Evolutionary conservation across 1,139 yeast genomes (phyloP).

Genomic region (Debaryomyces nepalensis): DNA sequence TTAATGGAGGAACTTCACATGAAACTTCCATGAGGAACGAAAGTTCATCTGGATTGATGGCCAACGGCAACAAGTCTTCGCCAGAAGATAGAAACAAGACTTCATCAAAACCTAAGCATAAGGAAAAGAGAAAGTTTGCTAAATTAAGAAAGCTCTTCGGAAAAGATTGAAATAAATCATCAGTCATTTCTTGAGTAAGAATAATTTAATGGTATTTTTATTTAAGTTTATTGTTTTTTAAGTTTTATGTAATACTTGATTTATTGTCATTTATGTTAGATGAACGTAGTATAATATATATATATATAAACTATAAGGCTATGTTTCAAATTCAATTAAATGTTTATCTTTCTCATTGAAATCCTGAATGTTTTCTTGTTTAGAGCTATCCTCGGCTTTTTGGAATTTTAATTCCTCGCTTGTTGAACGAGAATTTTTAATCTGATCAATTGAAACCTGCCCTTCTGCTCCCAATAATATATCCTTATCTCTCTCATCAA

Average conservation of each 20-base stretch:
- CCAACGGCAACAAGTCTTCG: background rate
- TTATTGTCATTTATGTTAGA: background rate
- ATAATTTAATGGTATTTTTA: background rate
- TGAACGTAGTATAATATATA: slow-evolving; percentile 1
- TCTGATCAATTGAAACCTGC: slow-evolving; percentile 35
- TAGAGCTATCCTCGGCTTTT: slow-evolving; percentile 17
- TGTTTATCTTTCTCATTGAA: slow-evolving; percentile 19
- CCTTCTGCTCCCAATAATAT: slow-evolving; percentile 53
- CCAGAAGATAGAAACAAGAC: background rate
- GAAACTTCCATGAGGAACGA: background rate
- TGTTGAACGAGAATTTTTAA: slow-evolving; percentile 15
- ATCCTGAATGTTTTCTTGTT: slow-evolving; percentile 6
- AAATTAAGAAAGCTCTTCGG: slow-evolving; percentile 68
- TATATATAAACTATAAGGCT: slow-evolving; percentile 7
- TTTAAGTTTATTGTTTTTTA: slow-evolving; percentile 7
- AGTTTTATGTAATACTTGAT: slow-evolving; percentile 6
- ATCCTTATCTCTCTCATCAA: slow-evolving; percentile 54
- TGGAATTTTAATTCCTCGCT: slow-evolving; percentile 20
- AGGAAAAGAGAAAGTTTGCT: slow-evolving; percentile 56
- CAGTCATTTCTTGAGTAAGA: background rate
- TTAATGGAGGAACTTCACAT: background rate
- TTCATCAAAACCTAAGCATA: slow-evolving; percentile 19
- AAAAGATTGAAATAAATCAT: slow-evolving; percentile 23
- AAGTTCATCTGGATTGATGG: background rate
- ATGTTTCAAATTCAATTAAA: slow-evolving; percentile 36